These are phyloP conservation scores for Helicocarpus griseus DNA, from an alignment of 2,329 filamentous ascomycete species.

Conservation along the genomic window DNA sequence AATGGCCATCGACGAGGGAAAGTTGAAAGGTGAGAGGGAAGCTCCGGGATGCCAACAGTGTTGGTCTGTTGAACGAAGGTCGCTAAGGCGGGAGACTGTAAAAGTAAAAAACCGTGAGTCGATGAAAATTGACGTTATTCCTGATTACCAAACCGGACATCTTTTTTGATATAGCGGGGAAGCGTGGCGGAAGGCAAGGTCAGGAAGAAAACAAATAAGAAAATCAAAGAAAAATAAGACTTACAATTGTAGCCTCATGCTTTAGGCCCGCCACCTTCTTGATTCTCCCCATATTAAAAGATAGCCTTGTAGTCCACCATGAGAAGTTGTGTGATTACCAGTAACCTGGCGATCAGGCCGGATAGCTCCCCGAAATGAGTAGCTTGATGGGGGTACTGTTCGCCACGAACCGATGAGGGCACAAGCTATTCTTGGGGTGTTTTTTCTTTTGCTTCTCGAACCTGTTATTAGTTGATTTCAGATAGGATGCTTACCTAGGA, in stretches of 20 bases:
- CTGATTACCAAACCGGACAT: not conserved
- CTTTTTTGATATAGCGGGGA: not conserved
- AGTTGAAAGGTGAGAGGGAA: conserved; percentile 64
- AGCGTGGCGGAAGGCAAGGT: not conserved
- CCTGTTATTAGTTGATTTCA: not conserved
- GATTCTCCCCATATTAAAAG: conserved; percentile 42
- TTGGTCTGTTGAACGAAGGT: conserved; percentile 66
- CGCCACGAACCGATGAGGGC: not conserved
- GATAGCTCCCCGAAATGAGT: not conserved
- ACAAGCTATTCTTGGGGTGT: not conserved
- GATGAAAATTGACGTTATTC: not conserved
- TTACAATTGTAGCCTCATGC: conserved; percentile 43
- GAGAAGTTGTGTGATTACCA: conserved; percentile 19
- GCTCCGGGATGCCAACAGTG: conserved; percentile 59
- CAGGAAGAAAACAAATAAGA: not conserved
- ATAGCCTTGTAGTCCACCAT: conserved; percentile 29
- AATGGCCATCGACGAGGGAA: conserved; percentile 93
- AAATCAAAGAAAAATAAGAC: conserved; percentile 13
- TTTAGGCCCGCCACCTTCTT: conserved; percentile 44
- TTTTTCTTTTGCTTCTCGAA: not conserved
- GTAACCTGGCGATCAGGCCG: not conserved
- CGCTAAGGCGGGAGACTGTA: conserved; percentile 76
- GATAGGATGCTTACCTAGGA: not conserved
- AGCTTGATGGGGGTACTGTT: not conserved
- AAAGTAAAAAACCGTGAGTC: not conserved